Evolutionary conservation across 1,284 basidiomycete genomes (phyloP).

Genomic region (Termitomyces sp.): DNA sequence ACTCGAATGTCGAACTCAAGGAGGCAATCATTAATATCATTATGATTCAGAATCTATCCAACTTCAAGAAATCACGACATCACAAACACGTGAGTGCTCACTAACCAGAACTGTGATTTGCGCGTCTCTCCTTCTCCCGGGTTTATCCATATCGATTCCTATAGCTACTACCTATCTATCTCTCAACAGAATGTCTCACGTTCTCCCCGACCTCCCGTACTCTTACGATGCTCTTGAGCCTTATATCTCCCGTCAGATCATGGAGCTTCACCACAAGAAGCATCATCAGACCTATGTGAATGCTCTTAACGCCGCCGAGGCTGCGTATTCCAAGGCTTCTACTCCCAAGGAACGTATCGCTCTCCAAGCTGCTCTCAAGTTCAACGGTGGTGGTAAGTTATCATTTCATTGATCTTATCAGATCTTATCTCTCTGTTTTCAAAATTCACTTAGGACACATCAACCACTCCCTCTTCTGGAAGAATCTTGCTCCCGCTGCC

Average conservation of each 20-base stretch:
- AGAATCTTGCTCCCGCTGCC: constrained; percentile 68
- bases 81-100: neutral
- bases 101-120: neutral
- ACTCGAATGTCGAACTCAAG: no score
- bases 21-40: no score
- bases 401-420: constrained; percentile 19
- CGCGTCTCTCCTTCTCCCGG: neutral
- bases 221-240: constrained; percentile 86
- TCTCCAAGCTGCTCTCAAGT: constrained; percentile 46
- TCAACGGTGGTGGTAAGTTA: constrained; percentile 59
- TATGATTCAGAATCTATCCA: no score
- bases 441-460: constrained; percentile 62
- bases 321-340: constrained; percentile 56
- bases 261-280: constrained; percentile 83
- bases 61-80: neutral
- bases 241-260: constrained; percentile 76
- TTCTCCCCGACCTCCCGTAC: constrained; percentile 74
- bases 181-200: constrained; percentile 9
- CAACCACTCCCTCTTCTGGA: constrained; percentile 94
- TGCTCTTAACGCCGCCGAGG: constrained; percentile 73
- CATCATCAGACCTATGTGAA: constrained; percentile 83
- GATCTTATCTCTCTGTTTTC: constrained; percentile 18
- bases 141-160: neutral
- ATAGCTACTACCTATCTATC: no score
- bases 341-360: constrained; percentile 77